These are phyloP conservation scores for Lachnellula hyalina DNA, from an alignment of 2,329 filamentous ascomycete genomes.

Conservation along the genomic window DNA sequence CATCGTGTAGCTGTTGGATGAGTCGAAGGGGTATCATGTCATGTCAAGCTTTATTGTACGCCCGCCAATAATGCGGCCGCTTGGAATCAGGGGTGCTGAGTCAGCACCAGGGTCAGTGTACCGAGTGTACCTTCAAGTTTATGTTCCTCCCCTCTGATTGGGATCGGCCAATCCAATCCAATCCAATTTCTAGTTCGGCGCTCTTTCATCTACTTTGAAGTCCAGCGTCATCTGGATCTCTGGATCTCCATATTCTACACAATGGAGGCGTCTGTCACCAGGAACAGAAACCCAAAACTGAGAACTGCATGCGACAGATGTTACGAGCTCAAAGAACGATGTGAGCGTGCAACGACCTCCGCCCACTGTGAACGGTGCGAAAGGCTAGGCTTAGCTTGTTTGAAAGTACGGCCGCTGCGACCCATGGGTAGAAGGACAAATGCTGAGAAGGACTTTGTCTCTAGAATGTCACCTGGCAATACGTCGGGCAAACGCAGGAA, in stretches of 20 bases:
- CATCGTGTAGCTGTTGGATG: too few relatives aligned
- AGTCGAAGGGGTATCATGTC: too few relatives aligned
- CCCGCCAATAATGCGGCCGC: too few relatives aligned
- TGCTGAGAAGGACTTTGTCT: background rate
- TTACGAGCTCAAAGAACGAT: conserved; percentile 25
- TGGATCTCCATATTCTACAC: background rate
- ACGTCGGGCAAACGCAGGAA: background rate
- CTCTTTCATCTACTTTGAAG: too few relatives aligned
- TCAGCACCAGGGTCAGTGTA: too few relatives aligned
- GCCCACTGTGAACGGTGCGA: conserved; percentile 17
- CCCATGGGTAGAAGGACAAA: conserved; percentile 17
- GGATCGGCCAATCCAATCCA: too few relatives aligned
- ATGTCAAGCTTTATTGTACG: too few relatives aligned
- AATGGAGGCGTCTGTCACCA: background rate
- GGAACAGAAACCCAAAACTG: background rate
- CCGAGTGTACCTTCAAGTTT: too few relatives aligned
- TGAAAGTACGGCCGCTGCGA: conserved; percentile 19
- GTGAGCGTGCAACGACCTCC: conserved; percentile 7
- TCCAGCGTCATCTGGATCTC: background rate
- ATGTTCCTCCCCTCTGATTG: too few relatives aligned
- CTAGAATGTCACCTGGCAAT: background rate
- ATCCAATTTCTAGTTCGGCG: too few relatives aligned
- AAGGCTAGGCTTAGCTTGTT: conserved; percentile 16
- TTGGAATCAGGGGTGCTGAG: too few relatives aligned
- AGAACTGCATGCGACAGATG: conserved; percentile 24